Conservation (phyloP, 768 basidiomycete species). For the Xanthoconium purpureum region DNA sequence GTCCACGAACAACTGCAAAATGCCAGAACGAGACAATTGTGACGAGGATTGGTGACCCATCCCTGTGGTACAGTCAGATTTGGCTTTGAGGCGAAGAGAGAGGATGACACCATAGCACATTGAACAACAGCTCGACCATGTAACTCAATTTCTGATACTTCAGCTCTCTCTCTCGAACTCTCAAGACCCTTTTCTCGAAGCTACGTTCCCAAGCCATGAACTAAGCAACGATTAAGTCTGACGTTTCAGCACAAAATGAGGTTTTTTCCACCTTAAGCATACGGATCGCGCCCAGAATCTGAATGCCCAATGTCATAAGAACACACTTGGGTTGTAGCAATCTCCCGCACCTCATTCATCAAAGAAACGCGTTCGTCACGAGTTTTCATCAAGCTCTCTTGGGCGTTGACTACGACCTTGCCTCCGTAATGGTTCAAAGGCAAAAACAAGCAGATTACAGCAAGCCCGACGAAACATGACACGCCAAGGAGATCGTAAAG, state of each 20-base stretch:
- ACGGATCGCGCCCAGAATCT: constrained; percentile 81
- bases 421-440: constrained; percentile 86
- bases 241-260: not conserved
- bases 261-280: constrained; percentile 66
- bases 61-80: constrained; percentile 25
- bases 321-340: not conserved
- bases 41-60: constrained; percentile 52
- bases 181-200: constrained; percentile 73
- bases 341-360: constrained; percentile 72
- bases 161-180: constrained; percentile 76
- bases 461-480: constrained; percentile 76
- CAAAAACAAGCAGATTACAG: constrained; percentile 64
- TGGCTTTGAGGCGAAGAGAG: not conserved
- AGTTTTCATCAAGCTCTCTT: constrained; percentile 88
- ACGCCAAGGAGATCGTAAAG: constrained; percentile 77
- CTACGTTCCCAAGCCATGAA: constrained; percentile 96
- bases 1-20: constrained; percentile 67
- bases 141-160: constrained; percentile 86
- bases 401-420: constrained; percentile 71
- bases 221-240: constrained; percentile 31
- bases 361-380: constrained; percentile 86
- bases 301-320: not conserved
- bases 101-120: constrained; percentile 47
- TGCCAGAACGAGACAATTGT: constrained; percentile 66
- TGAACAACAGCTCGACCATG: constrained; percentile 71